Conservation (phyloP, 2,329 filamentous ascomycete genomes). For the Cucurbitaria berberidis region DNA sequence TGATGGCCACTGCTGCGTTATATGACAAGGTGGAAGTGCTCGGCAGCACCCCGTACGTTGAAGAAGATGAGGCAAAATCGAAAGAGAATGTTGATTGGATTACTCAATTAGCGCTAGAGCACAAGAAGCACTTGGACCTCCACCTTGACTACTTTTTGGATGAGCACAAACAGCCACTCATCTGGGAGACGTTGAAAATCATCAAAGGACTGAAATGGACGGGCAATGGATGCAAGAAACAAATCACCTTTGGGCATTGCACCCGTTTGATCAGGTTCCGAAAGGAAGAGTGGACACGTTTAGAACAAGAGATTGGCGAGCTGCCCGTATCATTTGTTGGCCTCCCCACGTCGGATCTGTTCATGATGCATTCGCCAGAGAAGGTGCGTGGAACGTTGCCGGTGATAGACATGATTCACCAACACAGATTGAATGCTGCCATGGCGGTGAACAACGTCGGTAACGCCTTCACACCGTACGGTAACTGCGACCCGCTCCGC, state of each 20-base stretch:
- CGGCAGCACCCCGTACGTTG: slow-evolving; percentile 74
- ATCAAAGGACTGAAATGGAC: slow-evolving; percentile 61
- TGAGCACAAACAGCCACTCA: slow-evolving; percentile 54
- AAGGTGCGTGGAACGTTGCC: slow-evolving; percentile 65
- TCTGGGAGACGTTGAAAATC: slow-evolving; percentile 61
- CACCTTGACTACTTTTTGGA: slow-evolving; percentile 75
- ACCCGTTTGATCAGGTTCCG: slow-evolving; percentile 67
- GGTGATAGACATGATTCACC: slow-evolving; percentile 65
- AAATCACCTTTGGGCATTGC: slow-evolving; percentile 67
- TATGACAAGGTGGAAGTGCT: slow-evolving; percentile 61
- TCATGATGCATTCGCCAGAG: slow-evolving; percentile 67
- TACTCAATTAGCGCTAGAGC: slow-evolving; percentile 58
- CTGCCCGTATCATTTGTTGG: slow-evolving; percentile 72
- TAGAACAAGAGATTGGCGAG: slow-evolving; percentile 57
- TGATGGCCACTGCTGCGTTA: slow-evolving; percentile 57
- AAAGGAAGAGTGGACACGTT: slow-evolving; percentile 55
- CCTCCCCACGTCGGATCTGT: slow-evolving; percentile 72
- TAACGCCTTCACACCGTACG: slow-evolving; percentile 76
- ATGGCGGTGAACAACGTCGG: slow-evolving; percentile 75
- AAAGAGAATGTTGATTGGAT: slow-evolving; percentile 69
- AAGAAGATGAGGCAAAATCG: slow-evolving; percentile 57
- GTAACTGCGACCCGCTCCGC: slow-evolving; percentile 67
- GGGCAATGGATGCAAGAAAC: slow-evolving; percentile 31
- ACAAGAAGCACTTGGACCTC: slow-evolving; percentile 68
- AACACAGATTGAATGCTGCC: slow-evolving; percentile 64